A percentile compares a stretch with the other conserved stretches of the same genome.
phyloP scores from a whole-genome alignment of 116 monocot genomes.

The Posidonia oceanica region DNA sequence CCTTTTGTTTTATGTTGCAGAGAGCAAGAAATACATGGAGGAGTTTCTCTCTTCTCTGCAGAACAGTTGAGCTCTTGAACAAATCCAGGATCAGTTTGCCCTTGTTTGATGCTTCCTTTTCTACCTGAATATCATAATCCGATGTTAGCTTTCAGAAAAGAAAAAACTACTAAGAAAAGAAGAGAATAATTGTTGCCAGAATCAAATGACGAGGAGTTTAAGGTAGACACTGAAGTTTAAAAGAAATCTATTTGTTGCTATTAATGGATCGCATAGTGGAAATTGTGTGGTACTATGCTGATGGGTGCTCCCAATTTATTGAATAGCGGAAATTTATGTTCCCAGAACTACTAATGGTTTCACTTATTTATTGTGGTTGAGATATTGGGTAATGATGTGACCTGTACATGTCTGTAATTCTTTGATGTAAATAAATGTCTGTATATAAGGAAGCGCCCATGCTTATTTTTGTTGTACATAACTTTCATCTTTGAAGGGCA shows the following conservation, averaged over 20 bases:
- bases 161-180: neutral
- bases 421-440: constrained; percentile 15
- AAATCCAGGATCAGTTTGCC: neutral
- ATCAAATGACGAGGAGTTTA: neutral
- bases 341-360: too few species aligned
- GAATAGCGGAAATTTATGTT: too few species aligned
- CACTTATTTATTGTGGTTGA: neutral
- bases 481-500: neutral
- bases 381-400: neutral
- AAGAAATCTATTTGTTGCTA: neutral
- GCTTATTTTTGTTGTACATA: constrained; percentile 10
- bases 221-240: too few species aligned
- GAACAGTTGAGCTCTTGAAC: constrained; percentile 2
- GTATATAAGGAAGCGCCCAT: constrained; percentile 3
- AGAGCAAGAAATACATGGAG: constrained; percentile 20
- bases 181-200: neutral
- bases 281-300: too few species aligned
- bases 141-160: neutral
- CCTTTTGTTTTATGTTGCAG: constrained; percentile 11
- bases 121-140: too few species aligned
- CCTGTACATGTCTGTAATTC: neutral
- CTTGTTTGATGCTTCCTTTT: too few species aligned
- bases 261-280: too few species aligned
- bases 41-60: constrained; percentile 19
- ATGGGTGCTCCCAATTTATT: too few species aligned